phyloP scores from a whole-genome alignment of 1,284 basidiomycete genomes.

The Ustilago sp. region DNA sequence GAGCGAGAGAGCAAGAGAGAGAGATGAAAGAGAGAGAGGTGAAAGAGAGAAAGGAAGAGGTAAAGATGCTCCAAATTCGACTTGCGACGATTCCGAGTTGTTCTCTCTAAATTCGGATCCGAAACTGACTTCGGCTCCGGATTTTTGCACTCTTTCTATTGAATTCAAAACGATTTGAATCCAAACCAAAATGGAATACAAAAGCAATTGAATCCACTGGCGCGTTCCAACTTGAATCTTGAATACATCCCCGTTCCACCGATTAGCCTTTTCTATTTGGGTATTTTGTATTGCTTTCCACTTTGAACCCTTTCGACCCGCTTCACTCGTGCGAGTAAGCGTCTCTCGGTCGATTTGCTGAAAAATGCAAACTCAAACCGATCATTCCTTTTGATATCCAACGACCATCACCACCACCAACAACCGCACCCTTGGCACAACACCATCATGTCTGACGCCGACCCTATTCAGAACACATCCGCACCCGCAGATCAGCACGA shows the following conservation, averaged over 20 bases:
- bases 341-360: too few species aligned
- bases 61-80: constrained; percentile 2
- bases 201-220: neutral
- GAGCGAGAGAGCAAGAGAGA: constrained; percentile 4
- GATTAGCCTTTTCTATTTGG: neutral
- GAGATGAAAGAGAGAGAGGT: constrained; percentile 9
- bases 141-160: constrained; percentile 12
- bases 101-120: constrained; percentile 2
- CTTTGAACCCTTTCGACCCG: too few species aligned
- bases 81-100: neutral
- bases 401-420: neutral
- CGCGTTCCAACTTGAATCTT: neutral
- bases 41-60: constrained; percentile 6
- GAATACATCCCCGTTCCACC: neutral
- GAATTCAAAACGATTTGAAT: neutral
- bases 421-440: neutral
- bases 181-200: neutral
- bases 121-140: constrained; percentile 35
- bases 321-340: too few species aligned
- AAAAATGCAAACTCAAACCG: neutral
- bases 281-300: too few species aligned
- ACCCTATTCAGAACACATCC: constrained; percentile 24
- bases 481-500: constrained; percentile 73
- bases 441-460: constrained; percentile 34
- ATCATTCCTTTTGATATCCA: neutral